Evolutionary conservation across 1,139 yeast genomes (phyloP).

Genomic region (Kurtzmaniella quercitrusa): DNA sequence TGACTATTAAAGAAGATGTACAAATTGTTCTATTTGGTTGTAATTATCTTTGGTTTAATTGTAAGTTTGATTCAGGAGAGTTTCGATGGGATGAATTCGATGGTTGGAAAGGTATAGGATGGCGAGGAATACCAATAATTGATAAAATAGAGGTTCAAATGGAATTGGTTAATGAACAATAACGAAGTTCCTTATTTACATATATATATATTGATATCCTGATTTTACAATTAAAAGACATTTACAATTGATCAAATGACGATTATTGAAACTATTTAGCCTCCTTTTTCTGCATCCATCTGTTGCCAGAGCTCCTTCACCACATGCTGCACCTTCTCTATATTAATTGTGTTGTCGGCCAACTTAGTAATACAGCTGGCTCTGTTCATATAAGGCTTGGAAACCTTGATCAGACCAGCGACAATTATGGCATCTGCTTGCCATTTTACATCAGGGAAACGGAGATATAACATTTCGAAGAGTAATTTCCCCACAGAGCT

Average conservation of each 20-base stretch:
- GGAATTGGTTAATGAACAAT: conserved; percentile 12
- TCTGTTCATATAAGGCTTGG: conserved; percentile 26
- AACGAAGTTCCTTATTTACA: too few relatives aligned
- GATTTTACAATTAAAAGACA: too few relatives aligned
- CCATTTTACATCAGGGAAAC: conserved; percentile 16
- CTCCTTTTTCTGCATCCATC: conserved; percentile 53
- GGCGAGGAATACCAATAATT: conserved; percentile 52
- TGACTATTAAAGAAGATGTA: conserved; percentile 7
- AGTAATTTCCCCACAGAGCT: conserved; percentile 15
- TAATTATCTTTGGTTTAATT: conserved; percentile 31
- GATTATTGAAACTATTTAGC: conserved; percentile 24
- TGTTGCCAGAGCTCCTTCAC: conserved; percentile 56
- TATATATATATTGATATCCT: too few relatives aligned
- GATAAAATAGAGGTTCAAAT: conserved; percentile 42
- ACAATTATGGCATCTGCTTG: conserved; percentile 21
- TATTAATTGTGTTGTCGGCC: conserved; percentile 22
- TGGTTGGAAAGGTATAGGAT: conserved; percentile 59
- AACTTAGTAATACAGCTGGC: conserved; percentile 18
- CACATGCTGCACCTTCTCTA: conserved; percentile 43
- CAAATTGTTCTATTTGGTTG: conserved; percentile 12
- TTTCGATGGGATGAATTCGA: conserved; percentile 58
- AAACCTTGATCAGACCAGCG: conserved; percentile 21
- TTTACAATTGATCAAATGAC: conserved; percentile 2
- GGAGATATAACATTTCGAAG: conserved; percentile 15
- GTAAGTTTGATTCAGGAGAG: conserved; percentile 2